Evolutionary conservation across 345 rosid genomes (phyloP).

Genomic region (Gossypium thurberi): DNA sequence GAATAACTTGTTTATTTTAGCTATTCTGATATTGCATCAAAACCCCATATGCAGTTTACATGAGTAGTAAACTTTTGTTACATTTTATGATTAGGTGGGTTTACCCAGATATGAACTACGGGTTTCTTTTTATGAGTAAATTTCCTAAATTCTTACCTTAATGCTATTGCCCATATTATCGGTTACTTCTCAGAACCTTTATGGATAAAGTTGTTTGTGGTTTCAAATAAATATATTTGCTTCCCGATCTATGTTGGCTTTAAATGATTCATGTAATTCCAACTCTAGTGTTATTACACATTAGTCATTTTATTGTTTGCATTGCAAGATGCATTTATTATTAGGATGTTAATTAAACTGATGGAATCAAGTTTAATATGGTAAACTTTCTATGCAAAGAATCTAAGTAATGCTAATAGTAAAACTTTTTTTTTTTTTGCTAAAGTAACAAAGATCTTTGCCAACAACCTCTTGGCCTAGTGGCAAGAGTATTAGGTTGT

Average conservation of each 20-base stretch:
- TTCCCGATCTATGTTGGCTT: not conserved
- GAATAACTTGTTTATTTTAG: not conserved
- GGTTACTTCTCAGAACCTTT: not conserved
- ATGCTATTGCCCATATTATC: not conserved
- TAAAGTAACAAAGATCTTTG: no score
- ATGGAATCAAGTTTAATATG: not conserved
- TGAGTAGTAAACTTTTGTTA: constrained; percentile 4
- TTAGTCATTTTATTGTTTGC: not conserved
- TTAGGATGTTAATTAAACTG: not conserved
- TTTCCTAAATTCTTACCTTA: not conserved
- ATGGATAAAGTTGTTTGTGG: constrained; percentile 6
- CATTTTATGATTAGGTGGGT: constrained; percentile 5
- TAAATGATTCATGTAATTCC: not conserved
- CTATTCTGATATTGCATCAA: not conserved
- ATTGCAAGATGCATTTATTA: not conserved
- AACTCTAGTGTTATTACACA: not conserved
- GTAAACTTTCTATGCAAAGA: not conserved
- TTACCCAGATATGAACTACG: not conserved
- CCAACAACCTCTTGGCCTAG: no score
- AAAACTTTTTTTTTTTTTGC: not conserved
- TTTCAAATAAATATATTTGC: not conserved
- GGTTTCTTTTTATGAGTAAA: not conserved
- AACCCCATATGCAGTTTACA: not conserved
- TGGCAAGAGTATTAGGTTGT: no score
- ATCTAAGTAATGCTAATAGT: not conserved